Conservation (phyloP, 2,329 filamentous ascomycete genomes). For the Colletotrichum neosansevieriae region DNA sequence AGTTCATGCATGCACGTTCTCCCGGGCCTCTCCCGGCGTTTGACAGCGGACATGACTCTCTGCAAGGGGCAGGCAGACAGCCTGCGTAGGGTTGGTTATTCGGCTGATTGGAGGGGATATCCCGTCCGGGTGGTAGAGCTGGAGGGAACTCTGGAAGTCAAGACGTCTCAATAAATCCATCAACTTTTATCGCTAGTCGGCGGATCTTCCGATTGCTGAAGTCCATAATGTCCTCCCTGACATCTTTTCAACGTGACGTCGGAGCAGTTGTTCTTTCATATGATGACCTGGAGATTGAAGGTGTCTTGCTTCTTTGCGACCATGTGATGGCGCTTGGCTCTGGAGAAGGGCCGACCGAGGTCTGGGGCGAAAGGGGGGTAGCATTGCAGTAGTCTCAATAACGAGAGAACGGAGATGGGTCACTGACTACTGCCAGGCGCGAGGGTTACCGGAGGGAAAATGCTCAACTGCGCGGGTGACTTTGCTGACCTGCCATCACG, state of each 20-base stretch:
- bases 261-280: conserved; percentile 10
- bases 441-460: background rate
- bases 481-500: conserved; percentile 13
- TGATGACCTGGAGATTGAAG: background rate
- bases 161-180: conserved; percentile 17
- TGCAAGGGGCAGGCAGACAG: conserved; percentile 16
- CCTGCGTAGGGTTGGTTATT: background rate
- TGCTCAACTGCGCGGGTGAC: background rate
- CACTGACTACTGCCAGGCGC: background rate
- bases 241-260: background rate
- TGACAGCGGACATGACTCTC: conserved; percentile 34
- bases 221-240: background rate
- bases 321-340: conserved; percentile 37
- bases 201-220: background rate
- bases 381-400: conserved; percentile 28
- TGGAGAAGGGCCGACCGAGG: conserved; percentile 31
- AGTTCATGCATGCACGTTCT: conserved; percentile 10
- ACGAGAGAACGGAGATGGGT: background rate
- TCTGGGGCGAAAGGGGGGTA: conserved; percentile 22
- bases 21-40: conserved; percentile 26
- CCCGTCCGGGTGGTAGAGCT: conserved; percentile 2
- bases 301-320: conserved; percentile 3
- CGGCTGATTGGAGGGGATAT: conserved; percentile 16
- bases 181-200: conserved; percentile 7
- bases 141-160: background rate